phyloP scores from a whole-genome alignment of 2,329 filamentous ascomycete species.

The Aspergillus fischeri region DNA sequence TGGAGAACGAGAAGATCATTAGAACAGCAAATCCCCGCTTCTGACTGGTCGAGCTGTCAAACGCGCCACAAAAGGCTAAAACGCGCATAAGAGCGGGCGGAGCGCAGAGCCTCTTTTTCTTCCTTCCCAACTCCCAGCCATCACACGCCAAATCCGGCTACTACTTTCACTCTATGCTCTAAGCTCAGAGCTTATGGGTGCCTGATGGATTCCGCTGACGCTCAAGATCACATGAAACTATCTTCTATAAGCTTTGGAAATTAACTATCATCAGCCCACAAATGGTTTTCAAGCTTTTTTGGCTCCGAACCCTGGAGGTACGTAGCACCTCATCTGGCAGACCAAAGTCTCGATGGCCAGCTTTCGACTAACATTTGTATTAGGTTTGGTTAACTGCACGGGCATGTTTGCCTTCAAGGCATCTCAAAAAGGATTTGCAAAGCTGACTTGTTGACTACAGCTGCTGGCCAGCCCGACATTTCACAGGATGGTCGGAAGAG shows the following conservation, averaged over 20 bases:
- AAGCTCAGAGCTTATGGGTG: not conserved
- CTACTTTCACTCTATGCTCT: not conserved
- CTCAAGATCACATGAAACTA: not conserved
- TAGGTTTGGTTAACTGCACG: slow-evolving; percentile 36
- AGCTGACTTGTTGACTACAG: slow-evolving; percentile 20
- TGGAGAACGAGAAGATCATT: not conserved
- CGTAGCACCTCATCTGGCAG: slow-evolving; percentile 8
- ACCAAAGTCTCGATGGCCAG: not conserved
- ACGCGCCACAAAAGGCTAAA: not conserved
- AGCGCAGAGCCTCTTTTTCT: not conserved
- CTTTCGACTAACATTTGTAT: not conserved
- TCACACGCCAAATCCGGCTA: not conserved
- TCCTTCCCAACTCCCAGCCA: not conserved
- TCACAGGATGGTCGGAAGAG: slow-evolving; percentile 40
- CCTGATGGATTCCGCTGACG: not conserved
- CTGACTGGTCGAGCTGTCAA: not conserved
- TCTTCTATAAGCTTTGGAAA: not conserved
- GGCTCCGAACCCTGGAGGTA: slow-evolving; percentile 34
- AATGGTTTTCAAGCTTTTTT: slow-evolving; percentile 26
- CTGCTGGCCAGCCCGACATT: slow-evolving; percentile 42
- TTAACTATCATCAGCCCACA: not conserved
- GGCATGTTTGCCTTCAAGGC: slow-evolving; percentile 23
- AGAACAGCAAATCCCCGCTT: not conserved
- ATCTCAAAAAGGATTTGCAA: not conserved
- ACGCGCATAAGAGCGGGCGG: not conserved